phyloP scores from a whole-genome alignment of 441 rosid species.

The Syzygium malaccense region DNA sequence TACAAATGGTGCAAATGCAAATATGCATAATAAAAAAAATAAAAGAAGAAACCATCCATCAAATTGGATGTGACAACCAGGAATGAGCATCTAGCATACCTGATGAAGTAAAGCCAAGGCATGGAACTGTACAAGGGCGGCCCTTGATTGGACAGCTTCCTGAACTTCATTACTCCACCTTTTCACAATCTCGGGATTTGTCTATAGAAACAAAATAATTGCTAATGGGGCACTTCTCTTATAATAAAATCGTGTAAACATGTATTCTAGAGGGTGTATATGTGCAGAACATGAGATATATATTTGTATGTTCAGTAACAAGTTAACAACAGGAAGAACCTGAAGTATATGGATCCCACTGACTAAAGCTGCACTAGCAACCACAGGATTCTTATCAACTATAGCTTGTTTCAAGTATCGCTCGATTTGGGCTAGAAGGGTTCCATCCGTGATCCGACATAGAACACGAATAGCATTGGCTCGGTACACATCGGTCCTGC shows the following conservation, averaged over 20 bases:
- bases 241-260: not conserved
- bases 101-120: constrained; percentile 94
- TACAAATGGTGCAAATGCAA: not conserved
- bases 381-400: constrained; percentile 97
- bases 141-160: constrained; percentile 97
- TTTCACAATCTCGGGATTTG: constrained; percentile 97
- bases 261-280: not conserved
- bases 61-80: not conserved
- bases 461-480: constrained; percentile 98
- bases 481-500: constrained; percentile 97
- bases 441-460: constrained; percentile 90
- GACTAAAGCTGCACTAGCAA: constrained; percentile 99
- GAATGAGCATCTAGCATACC: constrained; percentile 22
- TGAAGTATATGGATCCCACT: constrained; percentile 95
- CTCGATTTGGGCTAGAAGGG: constrained; percentile 92
- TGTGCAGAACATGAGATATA: not conserved
- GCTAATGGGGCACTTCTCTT: not conserved
- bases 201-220: constrained; percentile 31
- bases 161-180: constrained; percentile 99
- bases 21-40: not conserved
- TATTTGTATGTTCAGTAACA: not conserved
- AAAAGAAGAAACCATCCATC: not conserved
- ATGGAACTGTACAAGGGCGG: constrained; percentile 97
- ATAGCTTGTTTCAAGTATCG: constrained; percentile 97
- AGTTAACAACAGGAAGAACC: constrained; percentile 29